These are phyloP conservation scores for Lyophyllum atratum DNA, from an alignment of 768 basidiomycete genomes.

Conservation along the genomic window DNA sequence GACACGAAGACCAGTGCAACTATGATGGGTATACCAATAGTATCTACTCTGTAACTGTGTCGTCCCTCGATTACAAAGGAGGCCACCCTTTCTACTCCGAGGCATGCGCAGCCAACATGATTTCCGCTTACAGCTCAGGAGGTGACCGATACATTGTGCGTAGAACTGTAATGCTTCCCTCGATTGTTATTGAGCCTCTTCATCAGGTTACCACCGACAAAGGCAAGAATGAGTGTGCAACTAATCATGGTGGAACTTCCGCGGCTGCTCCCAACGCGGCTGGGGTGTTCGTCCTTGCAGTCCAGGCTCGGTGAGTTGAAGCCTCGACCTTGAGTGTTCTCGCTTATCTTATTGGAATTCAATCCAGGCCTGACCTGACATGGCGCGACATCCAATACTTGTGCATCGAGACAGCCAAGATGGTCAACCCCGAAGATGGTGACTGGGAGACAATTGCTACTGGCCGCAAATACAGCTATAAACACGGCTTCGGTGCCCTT, in stretches of 20 bases:
- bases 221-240: constrained; percentile 80
- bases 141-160: constrained; percentile 89
- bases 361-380: constrained; percentile 82
- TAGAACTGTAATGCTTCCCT: constrained; percentile 16
- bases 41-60: constrained; percentile 93
- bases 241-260: constrained; percentile 92
- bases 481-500: constrained; percentile 92
- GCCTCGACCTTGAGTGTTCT: background rate
- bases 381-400: constrained; percentile 98
- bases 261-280: constrained; percentile 97
- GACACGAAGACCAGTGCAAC: constrained; percentile 93
- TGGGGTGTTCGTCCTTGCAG: constrained; percentile 87
- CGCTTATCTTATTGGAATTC: constrained; percentile 10
- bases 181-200: constrained; percentile 12
- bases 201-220: constrained; percentile 90
- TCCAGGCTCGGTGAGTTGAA: constrained; percentile 71
- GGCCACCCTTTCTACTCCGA: constrained; percentile 97
- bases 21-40: constrained; percentile 99
- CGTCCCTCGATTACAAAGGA: constrained; percentile 91
- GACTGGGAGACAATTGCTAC: constrained; percentile 87
- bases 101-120: constrained; percentile 93
- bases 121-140: constrained; percentile 94
- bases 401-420: constrained; percentile 70
- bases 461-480: constrained; percentile 74
- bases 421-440: constrained; percentile 84